Evolutionary conservation across 1,284 basidiomycete species (phyloP), one percentile per base, ranked within the genome.

Genomic region (Cutaneotrichosporon sp.): DNA sequence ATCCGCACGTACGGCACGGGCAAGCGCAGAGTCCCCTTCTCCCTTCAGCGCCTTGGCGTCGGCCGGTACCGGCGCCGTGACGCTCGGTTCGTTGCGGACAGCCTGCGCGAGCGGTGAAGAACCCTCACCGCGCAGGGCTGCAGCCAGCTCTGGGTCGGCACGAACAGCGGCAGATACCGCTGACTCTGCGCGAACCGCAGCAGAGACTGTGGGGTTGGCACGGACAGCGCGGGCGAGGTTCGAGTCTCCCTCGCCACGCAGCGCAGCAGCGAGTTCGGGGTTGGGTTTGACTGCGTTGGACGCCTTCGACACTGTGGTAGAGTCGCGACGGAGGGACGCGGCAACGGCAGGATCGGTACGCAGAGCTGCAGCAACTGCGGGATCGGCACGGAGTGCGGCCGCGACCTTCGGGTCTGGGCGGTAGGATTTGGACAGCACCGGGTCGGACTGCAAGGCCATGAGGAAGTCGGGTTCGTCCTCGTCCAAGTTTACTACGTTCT

Each of bases 381-480:
- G 45, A 29, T 44, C 42, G 7, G 17, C 16, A n/a, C 42, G 46
- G n/a, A 49, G 37, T 7, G 46, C 46, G 9, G 35, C 25, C 11
- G 46, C 25, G 17, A 38, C 25, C 12, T 33, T 20, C 10, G 49
- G 42, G 33, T 44, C 41, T 14, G 38, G 22, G 20, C 38, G 22
- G 38, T 41, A 41, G 14, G 24, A 22, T 24, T 41, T 41, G 5
- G 38, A 41, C 14, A 41, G 38, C 14, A 41, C 16, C 9, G 38
- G 38, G 17, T 41, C 38, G 12, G 42, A 20, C 10, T 32, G 27
- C 19, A 44, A 12, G 9, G 42, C 42, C 8, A 31, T 29, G 27
- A 35, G 22, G 80, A 82, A 43, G 12, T 61, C 54, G 10, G 41
- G 29, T 10, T 38, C 56, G 33, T 61, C 57, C n/a, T 61, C 55